Conservation (phyloP, 1,284 basidiomycete species). For the Ustilago shanxiensis region DNA sequence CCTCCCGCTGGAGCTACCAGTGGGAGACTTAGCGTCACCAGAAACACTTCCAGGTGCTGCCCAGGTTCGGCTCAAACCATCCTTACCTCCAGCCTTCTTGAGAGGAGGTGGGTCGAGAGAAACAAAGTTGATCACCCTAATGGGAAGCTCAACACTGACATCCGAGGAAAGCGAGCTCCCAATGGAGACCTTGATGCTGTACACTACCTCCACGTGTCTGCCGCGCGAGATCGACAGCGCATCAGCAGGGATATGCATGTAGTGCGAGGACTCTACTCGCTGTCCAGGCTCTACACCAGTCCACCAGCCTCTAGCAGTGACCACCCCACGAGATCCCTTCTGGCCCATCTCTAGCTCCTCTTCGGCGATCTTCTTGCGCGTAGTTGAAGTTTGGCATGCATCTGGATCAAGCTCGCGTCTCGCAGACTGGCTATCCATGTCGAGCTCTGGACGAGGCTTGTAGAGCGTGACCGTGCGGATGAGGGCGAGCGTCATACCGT, state of each 20-base stretch:
- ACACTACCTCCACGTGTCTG: conserved; percentile 83
- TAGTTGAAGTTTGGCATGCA: conserved; percentile 62
- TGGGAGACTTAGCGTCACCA: conserved; percentile 13
- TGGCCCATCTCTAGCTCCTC: conserved; percentile 65
- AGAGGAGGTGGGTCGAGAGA: conserved; percentile 82
- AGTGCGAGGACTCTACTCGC: conserved; percentile 63
- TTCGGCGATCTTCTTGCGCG: conserved; percentile 62
- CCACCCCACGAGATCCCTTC: conserved; percentile 57
- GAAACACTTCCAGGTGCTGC: conserved; percentile 16
- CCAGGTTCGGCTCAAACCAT: conserved; percentile 26
- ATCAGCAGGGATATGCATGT: conserved; percentile 74
- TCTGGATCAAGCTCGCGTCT: conserved; percentile 58
- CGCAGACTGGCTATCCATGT: conserved; percentile 59
- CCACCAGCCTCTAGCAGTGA: conserved; percentile 67
- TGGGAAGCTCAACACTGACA: conserved; percentile 78
- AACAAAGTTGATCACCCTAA: conserved; percentile 82
- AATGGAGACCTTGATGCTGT: conserved; percentile 80
- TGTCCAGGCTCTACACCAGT: conserved; percentile 60
- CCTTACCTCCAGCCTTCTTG: conserved; percentile 34
- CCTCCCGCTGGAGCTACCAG: conserved; percentile 12
- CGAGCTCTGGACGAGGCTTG: conserved; percentile 74
- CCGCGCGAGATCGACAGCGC: conserved; percentile 81
- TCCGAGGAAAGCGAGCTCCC: conserved; percentile 79
- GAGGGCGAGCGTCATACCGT: conserved; percentile 78
- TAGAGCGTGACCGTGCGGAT: conserved; percentile 81